Base-by-base conservation (phyloP, 1,284 basidiomycete genomes). In the Microbotryomycetes sp. region DNA sequence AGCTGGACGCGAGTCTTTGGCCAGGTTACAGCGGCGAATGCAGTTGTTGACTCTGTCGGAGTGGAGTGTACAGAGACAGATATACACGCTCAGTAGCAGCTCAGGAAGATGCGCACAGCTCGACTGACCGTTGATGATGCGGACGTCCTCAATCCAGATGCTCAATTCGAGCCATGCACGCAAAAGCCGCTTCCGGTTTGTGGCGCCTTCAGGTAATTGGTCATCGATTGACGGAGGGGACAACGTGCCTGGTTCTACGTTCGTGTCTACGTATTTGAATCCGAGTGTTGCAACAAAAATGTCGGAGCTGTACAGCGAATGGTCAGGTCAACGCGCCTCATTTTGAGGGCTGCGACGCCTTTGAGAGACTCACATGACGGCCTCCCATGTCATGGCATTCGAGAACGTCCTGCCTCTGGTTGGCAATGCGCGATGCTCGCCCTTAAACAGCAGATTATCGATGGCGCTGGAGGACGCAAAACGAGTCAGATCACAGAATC, bases 151-250 rank as follows among this genome's bases (percentile, higher is more conserved):
- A 25, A 67, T 31, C 65, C 60, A 67, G 12, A 63, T 14, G 0
- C 63, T 61, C 6, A 65, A 12, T 31, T 69, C 67, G 49, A 69
- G 48, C 67, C 67, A 69, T 5, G 54, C 48, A 2, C 67, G 22
- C 5, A 65, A n/a, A 12, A 64, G 32, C 15, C 67, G 45, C n/a
- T 6, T 2, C 16, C 67, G 58, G 19, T 49, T 50, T 26, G 3
- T 26, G 1, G 7, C 16, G 0, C 61, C 58, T 2, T 30, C 28
- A 3, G 19, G 15, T 14, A 51, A 52, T 12, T 54, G 28, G 1
- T 50, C 48, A 30, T 59, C 63, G 51, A 60, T 26, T 2, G 16
- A 14, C 3, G 58, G 64, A 22, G 59, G 25, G 4, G 1, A 1
- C n/a, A 61, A 32, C 2, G 26, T 15, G 36, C 19, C 36, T 42